Base-by-base conservation (phyloP, 306 rosid species). In the Astragalus membranaceus region DNA sequence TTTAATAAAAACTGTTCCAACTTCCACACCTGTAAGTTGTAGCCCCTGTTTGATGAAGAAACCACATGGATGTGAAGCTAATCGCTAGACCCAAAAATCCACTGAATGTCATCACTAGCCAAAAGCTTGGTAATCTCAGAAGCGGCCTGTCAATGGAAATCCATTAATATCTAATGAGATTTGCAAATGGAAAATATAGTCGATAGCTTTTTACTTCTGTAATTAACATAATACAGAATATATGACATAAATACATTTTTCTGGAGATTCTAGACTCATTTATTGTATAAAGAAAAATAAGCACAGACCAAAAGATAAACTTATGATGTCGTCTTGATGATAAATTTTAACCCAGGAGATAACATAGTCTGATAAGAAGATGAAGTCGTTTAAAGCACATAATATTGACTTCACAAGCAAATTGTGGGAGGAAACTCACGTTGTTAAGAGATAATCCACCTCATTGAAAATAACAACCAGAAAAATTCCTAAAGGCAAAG, bases 1-100 rank as follows among this genome's bases (percentile, higher is more conserved):
- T 51, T 52, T 49, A 20, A 44, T 17, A 16, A 32, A 49, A 36
- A 29, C 2, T 15, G 29, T 33, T 71, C 42, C 51, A 66, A 66
- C 36, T 14, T 73, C 32, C 44, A 68, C 54, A 95, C 99, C 97
- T 91, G 87, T 95, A 95, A 14, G 99, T 95, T 49, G 99, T 91
- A 54, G 99, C 99, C 62, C 99, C 88, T 6, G 99, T 95, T 79
- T 95, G 96, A 82, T 87, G 97, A 85, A 91, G 97, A 87, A 95
- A 95, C 99, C 99, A 91, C 99, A 95, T 89, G 16, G 99, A 95
- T n/a, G 99, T 86, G 85, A 95, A 95, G 85, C 97, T 91, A 79
- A 95, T 95, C 32, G 91, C 97, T 64, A 95, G 87, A 65, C 99
- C 99, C 85, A 91, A 79, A 84, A 89, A 54, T 67, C 99, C 99